Evolutionary conservation across 2,329 filamentous ascomycete genomes (phyloP).

Genomic region (Uncinocarpus reesii): DNA sequence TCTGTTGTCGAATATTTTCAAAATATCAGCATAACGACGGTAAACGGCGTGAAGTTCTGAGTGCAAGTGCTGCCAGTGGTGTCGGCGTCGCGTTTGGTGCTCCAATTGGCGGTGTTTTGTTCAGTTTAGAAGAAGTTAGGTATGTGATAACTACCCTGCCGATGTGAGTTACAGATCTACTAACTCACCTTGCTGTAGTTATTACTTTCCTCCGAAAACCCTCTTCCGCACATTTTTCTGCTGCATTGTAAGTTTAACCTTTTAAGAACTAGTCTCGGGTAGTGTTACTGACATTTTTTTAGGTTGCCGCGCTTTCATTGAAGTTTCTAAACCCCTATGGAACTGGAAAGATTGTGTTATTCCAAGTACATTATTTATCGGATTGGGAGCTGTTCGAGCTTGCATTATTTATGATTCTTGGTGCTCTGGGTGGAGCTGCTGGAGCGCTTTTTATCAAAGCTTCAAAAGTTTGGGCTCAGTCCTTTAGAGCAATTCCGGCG

Average conservation of each 20-base stretch:
- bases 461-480: slow-evolving; percentile 76
- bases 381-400: slow-evolving; percentile 96
- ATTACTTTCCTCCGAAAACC: slow-evolving; percentile 96
- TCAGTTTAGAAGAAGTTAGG: slow-evolving; percentile 86
- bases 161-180: background rate
- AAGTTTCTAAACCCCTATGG: slow-evolving; percentile 96
- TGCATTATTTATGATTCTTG: slow-evolving; percentile 71
- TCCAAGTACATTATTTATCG: slow-evolving; percentile 78
- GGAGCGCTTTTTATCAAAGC: slow-evolving; percentile 97
- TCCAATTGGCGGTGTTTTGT: slow-evolving; percentile 86
- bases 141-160: slow-evolving; percentile 15
- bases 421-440: slow-evolving; percentile 69
- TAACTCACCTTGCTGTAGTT: slow-evolving; percentile 41
- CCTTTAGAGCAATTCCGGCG: slow-evolving; percentile 66
- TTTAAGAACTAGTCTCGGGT: too few relatives aligned
- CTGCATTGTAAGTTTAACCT: slow-evolving; percentile 56
- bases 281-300: background rate
- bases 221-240: slow-evolving; percentile 97
- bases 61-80: slow-evolving; percentile 80
- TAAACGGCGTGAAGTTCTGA: slow-evolving; percentile 84
- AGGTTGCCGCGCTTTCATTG: slow-evolving; percentile 67
- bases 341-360: slow-evolving; percentile 91
- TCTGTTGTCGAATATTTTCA: slow-evolving; percentile 80
- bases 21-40: slow-evolving; percentile 94
- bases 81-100: slow-evolving; percentile 91